These are phyloP conservation scores for Sanguinoderma infundibulare DNA, from an alignment of 1,284 basidiomycete species.

Conservation along the genomic window DNA sequence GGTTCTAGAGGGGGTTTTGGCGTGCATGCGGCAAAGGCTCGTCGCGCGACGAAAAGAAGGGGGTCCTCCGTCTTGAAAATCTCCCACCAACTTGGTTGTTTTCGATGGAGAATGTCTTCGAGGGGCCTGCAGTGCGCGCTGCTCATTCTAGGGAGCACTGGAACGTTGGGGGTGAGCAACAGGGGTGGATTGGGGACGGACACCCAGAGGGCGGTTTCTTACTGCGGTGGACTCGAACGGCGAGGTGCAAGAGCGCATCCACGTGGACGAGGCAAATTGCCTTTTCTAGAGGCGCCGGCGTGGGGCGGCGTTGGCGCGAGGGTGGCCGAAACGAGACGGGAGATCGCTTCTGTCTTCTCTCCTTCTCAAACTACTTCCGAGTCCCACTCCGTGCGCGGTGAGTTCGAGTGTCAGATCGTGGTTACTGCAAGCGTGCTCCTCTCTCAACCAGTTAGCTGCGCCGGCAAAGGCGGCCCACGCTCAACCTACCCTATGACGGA, in stretches of 20 bases:
- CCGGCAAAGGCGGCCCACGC: not conserved
- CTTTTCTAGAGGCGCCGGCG: not conserved
- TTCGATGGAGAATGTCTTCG: not conserved
- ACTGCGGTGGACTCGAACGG: too few relatives aligned
- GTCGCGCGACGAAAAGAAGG: constrained; percentile 2
- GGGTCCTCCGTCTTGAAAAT: constrained; percentile 1
- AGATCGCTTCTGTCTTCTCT: not conserved
- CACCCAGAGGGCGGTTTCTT: too few relatives aligned
- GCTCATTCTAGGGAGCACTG: not conserved
- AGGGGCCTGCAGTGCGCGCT: not conserved
- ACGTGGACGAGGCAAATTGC: constrained; percentile 3
- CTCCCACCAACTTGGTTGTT: constrained; percentile 2
- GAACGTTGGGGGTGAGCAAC: not conserved
- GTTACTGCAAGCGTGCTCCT: not conserved
- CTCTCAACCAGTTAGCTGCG: not conserved
- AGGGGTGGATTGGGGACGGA: not conserved
- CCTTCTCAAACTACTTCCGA: not conserved
- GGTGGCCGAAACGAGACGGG: not conserved
- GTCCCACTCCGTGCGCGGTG: not conserved
- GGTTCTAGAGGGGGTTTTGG: not conserved
- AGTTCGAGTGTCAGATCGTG: constrained; percentile 4
- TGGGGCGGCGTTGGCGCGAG: not conserved
- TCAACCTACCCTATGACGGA: not conserved
- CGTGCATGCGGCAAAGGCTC: constrained; percentile 2
- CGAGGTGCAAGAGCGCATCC: too few relatives aligned